Evolutionary conservation across 148 eudicot species (phyloP), one percentile per base, ranked within the genome.

Genomic region (Spergularia bocconei): DNA sequence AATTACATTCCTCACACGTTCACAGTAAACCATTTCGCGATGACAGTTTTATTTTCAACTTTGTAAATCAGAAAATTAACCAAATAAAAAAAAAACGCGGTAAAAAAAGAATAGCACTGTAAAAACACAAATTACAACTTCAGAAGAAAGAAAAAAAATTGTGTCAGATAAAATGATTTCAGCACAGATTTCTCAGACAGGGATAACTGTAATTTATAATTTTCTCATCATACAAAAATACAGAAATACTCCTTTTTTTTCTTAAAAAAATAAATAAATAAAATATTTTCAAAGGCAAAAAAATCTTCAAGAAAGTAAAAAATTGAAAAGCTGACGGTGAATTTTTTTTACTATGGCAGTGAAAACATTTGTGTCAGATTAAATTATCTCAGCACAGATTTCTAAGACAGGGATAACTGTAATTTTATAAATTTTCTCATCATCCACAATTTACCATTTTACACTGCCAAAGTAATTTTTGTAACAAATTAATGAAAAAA

Each of bases 401-500:
- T 17, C 64, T 86, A 83, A 86, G 88, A 86, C 86, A 86, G 88
- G 86, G 88, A 86, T 86, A 86, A 86, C 88, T 84, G 88, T 82
- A 67, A 72, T 64, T 23, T 77, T 20, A 25, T 29, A 29, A 29
- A 0, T 51, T 13, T 12, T 75, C 52, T 83, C 86, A 83, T 86
- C 86, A 86, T 79, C 48, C 86, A 79, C 48, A 44, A 44, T 44
- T 44, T 44, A 6, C 10, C 10, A 6, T 44, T 36, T 48, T 8
- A 44, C 21, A 15, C 65, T 39, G 52, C 67, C 47, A 6, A 17
- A 29, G 4, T 29, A 4, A 4, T 20, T 15, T 25, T 16, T 2
- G 19, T 13, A 38, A n/a, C 6, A 6, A 0, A 29, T 29, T 29
- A 44, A 6, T 20, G 0, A 15, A 59, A 60, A 47, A 9, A 13